Conservation (phyloP, 768 basidiomycete species). For the Lepiota venenata region DNA sequence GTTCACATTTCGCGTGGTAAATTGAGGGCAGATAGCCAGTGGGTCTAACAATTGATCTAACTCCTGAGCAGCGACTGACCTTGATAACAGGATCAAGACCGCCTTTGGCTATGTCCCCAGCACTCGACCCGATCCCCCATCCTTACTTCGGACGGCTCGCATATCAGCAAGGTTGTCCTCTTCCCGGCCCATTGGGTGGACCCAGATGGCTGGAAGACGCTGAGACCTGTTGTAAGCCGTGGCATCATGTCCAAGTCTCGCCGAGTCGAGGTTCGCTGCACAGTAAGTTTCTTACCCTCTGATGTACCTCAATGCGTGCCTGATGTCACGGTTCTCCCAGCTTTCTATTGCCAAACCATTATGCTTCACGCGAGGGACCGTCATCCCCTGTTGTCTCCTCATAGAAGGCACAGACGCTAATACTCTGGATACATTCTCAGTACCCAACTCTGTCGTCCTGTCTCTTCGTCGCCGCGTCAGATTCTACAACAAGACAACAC, state of each 20-base stretch:
- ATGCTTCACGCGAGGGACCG: constrained; percentile 47
- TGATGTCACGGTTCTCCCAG: not conserved
- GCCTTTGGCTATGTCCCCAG: constrained; percentile 51
- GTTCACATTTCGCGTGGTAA: constrained; percentile 44
- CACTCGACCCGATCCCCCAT: constrained; percentile 41
- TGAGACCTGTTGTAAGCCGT: constrained; percentile 35
- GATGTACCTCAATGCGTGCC: not conserved
- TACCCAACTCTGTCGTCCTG: constrained; percentile 36
- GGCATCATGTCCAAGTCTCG: constrained; percentile 38
- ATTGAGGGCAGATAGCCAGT: constrained; percentile 46
- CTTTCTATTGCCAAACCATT: constrained; percentile 25
- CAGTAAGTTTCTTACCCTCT: constrained; percentile 26
- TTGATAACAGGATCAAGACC: constrained; percentile 39
- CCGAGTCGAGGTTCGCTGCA: constrained; percentile 30
- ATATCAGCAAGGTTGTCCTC: constrained; percentile 39
- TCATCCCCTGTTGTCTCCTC: constrained; percentile 42
- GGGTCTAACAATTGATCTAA: constrained; percentile 15
- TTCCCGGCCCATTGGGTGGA: constrained; percentile 44
- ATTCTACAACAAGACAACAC: constrained; percentile 36
- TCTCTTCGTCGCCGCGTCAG: constrained; percentile 38
- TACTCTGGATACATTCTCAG: constrained; percentile 39
- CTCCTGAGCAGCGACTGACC: not conserved
- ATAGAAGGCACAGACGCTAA: constrained; percentile 36
- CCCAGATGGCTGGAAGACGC: constrained; percentile 50
- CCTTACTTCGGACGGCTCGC: constrained; percentile 46